Evolutionary conservation across 768 basidiomycete species (phyloP).

Genomic region (Hericium coralloides): DNA sequence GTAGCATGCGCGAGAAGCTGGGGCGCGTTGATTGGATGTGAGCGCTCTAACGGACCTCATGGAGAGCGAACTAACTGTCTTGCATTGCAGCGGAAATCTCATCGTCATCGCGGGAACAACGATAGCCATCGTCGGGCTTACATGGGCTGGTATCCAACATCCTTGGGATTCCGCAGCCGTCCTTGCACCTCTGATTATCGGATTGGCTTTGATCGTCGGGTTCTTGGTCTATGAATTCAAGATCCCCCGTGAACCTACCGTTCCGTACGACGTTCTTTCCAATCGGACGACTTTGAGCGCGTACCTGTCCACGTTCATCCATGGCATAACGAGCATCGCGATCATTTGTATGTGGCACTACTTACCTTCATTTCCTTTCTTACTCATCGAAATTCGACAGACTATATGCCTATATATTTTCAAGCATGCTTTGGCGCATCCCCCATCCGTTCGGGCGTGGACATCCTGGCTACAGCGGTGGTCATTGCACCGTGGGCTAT

Average conservation of each 20-base stretch:
- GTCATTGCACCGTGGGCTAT: conserved; percentile 24
- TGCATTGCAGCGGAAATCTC: conserved; percentile 24
- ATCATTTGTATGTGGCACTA: conserved; percentile 10
- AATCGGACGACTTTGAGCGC: conserved; percentile 24
- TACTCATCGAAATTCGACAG: conserved; percentile 8
- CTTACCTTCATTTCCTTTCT: background rate
- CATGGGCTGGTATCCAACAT: conserved; percentile 33
- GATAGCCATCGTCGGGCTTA: conserved; percentile 21
- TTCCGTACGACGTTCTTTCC: conserved; percentile 16
- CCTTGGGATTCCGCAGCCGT: conserved; percentile 31
- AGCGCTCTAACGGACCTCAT: background rate
- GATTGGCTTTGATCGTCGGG: conserved; percentile 24
- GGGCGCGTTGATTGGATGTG: conserved; percentile 30
- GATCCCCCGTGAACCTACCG: conserved; percentile 24
- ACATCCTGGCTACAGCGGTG: conserved; percentile 21
- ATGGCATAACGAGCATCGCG: conserved; percentile 12
- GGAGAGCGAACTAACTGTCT: background rate
- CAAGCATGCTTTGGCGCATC: conserved; percentile 31
- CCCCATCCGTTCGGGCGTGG: conserved; percentile 27
- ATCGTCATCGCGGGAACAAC: conserved; percentile 22
- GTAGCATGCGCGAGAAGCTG: conserved; percentile 21
- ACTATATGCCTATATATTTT: conserved; percentile 33
- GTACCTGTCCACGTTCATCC: conserved; percentile 10
- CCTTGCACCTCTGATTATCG: conserved; percentile 31
- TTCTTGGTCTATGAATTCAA: conserved; percentile 29